Evolutionary conservation across 2,329 filamentous ascomycete genomes (phyloP), one percentile per base, ranked within the genome.

Genomic region (Monosporascus sp.): DNA sequence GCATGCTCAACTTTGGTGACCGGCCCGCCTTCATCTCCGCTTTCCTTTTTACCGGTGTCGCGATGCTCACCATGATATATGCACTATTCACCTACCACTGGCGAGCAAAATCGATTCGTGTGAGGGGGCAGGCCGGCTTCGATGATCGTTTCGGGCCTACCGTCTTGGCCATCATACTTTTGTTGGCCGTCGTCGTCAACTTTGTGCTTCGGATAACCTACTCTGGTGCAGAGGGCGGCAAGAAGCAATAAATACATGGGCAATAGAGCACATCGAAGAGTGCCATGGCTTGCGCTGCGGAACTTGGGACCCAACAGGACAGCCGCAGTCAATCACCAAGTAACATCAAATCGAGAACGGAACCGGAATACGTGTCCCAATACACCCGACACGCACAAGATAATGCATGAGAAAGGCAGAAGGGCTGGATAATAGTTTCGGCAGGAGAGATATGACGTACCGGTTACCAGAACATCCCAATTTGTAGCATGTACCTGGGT

Each of bases 1-100:
- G 94, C 64, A 91, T 99, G 70, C 86, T 99, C 67, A 99, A 99
- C 80, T 99, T 99, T 66, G 94, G 94, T 69, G 94, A 99, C 74
- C 86, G 86, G 60, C 85, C 96, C 52, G 93, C 93, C 65, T 94
- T 94, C 71, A 96, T 97, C 73, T 93, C 88, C 57, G 91, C 94
- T 52, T 92, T 90, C 51, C 80, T 97, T 51, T 99, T 99, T 77
- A 97, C 94, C 1, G 78, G 91, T 62, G 93, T 99, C 52, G 91
- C 93, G 59, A 93, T 99, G 85, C 83, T 88, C 51, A 90, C 92
- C 45, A 97, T 99, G 91, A 76, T 96, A 43, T 99, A 99, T 71
- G 94, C 94, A 6, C 78, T 99, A 11, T 82, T 91, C 56, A 97
- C 93, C 34, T 99, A 97, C 75, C 94, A 99, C 71, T 99, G 94